Percentiles rank a stretch among this genome's conserved stretches.
phyloP scores from a whole-genome alignment of 306 rosid species.

The Fagus sylvatica region DNA sequence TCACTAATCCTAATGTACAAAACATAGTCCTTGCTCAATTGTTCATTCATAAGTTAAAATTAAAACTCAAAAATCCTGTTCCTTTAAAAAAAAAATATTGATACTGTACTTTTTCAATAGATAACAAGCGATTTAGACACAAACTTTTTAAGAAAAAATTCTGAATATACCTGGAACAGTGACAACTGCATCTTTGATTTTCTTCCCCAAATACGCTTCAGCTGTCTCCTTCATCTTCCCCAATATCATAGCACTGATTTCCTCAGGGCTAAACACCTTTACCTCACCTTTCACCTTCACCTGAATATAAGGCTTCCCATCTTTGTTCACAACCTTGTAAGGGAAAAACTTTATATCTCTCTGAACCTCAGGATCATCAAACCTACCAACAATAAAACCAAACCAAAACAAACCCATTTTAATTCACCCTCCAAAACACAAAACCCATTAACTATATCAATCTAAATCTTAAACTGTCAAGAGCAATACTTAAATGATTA shows the following conservation, averaged over 20 bases:
- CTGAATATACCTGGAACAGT: slow-evolving; percentile 51
- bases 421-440: background rate
- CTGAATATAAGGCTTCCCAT: slow-evolving; percentile 55
- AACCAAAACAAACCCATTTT: background rate
- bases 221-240: slow-evolving; percentile 59
- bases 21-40: background rate
- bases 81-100: background rate
- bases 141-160: background rate
- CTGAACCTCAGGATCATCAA: slow-evolving; percentile 55
- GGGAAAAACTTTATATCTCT: slow-evolving; percentile 53
- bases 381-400: slow-evolving; percentile 31
- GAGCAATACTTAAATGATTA: too few relatives aligned
- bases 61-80: background rate
- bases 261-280: slow-evolving; percentile 61
- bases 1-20: background rate
- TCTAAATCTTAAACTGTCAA: background rate
- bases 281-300: slow-evolving; percentile 56
- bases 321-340: slow-evolving; percentile 51
- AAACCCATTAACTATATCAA: background rate
- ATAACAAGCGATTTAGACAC: background rate
- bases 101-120: background rate
- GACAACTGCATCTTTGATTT: slow-evolving; percentile 47
- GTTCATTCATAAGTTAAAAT: background rate
- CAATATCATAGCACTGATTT: slow-evolving; percentile 55
- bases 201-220: slow-evolving; percentile 53